A percentile compares a stretch with the other conserved stretches of the same genome.
Evolutionary conservation across 176 grass and related monocot genomes (phyloP).

Genomic region (Ensete ventricosum): DNA sequence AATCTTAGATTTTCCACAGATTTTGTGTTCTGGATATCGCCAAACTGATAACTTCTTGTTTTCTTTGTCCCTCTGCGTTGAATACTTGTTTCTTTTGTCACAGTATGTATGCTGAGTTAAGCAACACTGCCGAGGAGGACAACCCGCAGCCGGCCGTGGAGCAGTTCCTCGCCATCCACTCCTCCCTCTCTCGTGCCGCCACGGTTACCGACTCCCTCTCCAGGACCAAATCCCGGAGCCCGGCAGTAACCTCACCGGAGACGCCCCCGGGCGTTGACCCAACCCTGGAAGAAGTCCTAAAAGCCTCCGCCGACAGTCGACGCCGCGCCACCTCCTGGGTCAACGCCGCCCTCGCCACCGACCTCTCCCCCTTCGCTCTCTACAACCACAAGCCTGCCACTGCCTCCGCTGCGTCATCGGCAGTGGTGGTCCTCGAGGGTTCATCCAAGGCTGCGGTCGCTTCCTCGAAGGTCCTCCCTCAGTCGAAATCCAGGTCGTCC

Average conservation of each 20-base stretch:
- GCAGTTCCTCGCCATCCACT: conserved; percentile 33
- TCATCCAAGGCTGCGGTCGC: conserved; percentile 4
- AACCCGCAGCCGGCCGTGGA: conserved; percentile 37
- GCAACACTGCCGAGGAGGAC: conserved; percentile 20
- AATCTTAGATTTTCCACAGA: too few species aligned
- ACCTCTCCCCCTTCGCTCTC: conserved; percentile 31
- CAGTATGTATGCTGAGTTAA: conserved; percentile 33
- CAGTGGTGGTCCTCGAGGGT: conserved; percentile 17
- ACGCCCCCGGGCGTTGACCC: not conserved
- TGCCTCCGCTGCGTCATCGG: not conserved
- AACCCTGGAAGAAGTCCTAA: conserved; percentile 19
- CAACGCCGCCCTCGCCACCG: conserved; percentile 27
- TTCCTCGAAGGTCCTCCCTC: conserved; percentile 13
- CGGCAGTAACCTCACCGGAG: conserved; percentile 12
- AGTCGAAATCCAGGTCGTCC: conserved; percentile 13
- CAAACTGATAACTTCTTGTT: too few species aligned
- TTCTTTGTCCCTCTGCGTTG: not conserved
- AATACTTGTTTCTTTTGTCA: not conserved
- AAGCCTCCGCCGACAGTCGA: conserved; percentile 17
- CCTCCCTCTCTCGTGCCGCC: conserved; percentile 19
- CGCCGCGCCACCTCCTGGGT: conserved; percentile 29
- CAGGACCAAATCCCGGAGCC: conserved; percentile 4
- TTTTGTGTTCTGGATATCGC: too few species aligned
- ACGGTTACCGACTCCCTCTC: conserved; percentile 27
- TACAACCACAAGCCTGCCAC: conserved; percentile 13